Base-by-base conservation (phyloP, 2,329 filamentous ascomycete species). In the Xylariaceae sp. region DNA sequence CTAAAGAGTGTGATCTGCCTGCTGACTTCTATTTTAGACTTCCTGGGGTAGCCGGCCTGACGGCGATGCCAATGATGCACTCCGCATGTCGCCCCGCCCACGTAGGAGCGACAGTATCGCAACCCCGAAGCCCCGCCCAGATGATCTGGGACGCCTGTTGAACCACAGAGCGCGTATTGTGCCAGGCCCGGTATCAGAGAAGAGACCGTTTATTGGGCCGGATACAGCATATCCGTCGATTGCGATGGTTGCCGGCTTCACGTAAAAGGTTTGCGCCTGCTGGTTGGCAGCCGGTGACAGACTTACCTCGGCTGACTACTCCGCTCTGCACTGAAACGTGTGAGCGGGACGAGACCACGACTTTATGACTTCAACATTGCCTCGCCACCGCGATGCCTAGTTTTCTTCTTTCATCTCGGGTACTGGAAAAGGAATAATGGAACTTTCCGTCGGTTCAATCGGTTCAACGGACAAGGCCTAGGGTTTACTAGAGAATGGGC, bases 11-110 rank as follows among this genome's bases (percentile, higher is more conserved):
- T 24, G 21, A 7, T 24, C 21, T 11, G 17, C 40, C 13, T 35
- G 34, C 53, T 58, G 36, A 59, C 35, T n/a, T 24, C 5, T 19
- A 32, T 42, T 30, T 34, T 59, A 96, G 89, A 96, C 89, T 31
- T 90, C 88, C 36, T 96, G 89, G 89, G 89, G 89, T 58, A 95
- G 88, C 66, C 83, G 89, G 64, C 86, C 88, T 54, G 89, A 92
- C 54, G 89, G 88, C 58, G 89, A 96, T 64, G 76, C 83, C 51
- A 85, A 94, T 63, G 84, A 94, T 63, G 75, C 74, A 48, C 73
- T 79, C 52, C 81, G 84, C 57, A 79, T 86, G 69, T 76, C 65
- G 27, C 68, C 61, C 21, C 63, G 65, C 26, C 70, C 71, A 12
- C 59, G 45, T 31, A 57, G 54, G 34, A 62, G 58, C 47, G 55